Conservation (phyloP, 441 rosid genomes). For the Populus hybrid region DNA sequence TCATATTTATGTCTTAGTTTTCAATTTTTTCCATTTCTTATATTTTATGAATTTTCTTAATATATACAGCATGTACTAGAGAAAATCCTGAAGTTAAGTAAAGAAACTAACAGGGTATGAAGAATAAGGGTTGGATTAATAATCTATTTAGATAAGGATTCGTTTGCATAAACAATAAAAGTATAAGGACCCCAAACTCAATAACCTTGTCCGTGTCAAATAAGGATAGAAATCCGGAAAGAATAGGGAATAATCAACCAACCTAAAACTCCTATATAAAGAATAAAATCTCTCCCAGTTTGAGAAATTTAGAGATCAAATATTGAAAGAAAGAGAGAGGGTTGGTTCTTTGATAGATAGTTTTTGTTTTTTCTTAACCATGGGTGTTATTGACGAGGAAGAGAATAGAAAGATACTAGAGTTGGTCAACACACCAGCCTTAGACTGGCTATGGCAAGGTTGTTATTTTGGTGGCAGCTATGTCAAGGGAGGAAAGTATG, state of each 20-base stretch:
- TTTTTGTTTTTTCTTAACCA: no score
- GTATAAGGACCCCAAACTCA: not conserved
- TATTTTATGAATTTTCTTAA: no score
- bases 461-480: not conserved
- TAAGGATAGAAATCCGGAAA: not conserved
- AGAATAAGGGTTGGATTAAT: not conserved
- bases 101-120: not conserved
- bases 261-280: not conserved
- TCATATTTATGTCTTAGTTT: no score
- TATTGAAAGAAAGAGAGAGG: not conserved
- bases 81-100: no score
- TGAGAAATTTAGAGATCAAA: not conserved
- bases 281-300: not conserved
- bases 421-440: not conserved
- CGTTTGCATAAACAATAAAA: no score
- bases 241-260: not conserved
- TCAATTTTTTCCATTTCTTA: no score
- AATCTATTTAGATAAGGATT: not conserved
- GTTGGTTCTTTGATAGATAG: not conserved
- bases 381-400: not conserved
- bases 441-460: not conserved
- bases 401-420: not conserved
- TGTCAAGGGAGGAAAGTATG: not conserved
- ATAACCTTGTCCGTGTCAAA: not conserved
- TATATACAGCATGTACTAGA: not conserved